These are phyloP conservation scores for Mycena sanguinolenta DNA, from an alignment of 768 basidiomycete species.

Conservation along the genomic window DNA sequence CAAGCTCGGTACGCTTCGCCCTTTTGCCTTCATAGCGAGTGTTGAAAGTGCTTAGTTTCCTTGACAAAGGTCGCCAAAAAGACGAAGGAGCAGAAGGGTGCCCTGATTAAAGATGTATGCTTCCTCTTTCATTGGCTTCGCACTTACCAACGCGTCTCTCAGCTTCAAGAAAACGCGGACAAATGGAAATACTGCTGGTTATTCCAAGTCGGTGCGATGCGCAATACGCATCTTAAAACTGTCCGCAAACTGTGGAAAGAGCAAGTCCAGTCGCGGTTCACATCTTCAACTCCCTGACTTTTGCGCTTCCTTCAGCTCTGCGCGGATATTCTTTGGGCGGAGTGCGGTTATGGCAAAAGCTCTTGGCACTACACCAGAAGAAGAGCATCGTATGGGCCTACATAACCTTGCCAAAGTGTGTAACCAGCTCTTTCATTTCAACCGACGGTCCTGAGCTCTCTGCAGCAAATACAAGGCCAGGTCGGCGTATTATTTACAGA, in stretches of 20 bases:
- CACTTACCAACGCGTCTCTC: conserved; percentile 22
- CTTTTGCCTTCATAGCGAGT: conserved; percentile 19
- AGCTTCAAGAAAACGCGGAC: conserved; percentile 88
- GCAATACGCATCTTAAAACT: conserved; percentile 94
- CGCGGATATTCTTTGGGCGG: conserved; percentile 91
- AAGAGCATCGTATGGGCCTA: conserved; percentile 86
- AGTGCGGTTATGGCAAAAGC: conserved; percentile 96
- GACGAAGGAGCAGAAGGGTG: conserved; percentile 90
- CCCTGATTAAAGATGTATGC: conserved; percentile 83
- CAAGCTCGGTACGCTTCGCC: conserved; percentile 78
- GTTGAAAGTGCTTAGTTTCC: conserved; percentile 69
- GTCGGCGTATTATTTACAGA: conserved; percentile 95
- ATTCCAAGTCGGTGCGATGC: conserved; percentile 95
- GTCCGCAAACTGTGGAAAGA: conserved; percentile 95
- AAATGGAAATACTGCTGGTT: conserved; percentile 97
- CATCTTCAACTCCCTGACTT: conserved; percentile 5
- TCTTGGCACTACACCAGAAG: conserved; percentile 87
- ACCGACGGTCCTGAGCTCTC: conserved; percentile 16
- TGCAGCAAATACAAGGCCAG: conserved; percentile 93
- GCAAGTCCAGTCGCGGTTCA: conserved; percentile 56
- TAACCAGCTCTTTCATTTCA: conserved; percentile 19
- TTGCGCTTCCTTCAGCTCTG: conserved; percentile 65
- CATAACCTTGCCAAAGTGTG: conserved; percentile 83
- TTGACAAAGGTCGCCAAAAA: conserved; percentile 96
- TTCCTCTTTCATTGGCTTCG: conserved; percentile 9